phyloP scores from a whole-genome alignment of 208 protist genomes.

The Trypanosoma grayi region DNA sequence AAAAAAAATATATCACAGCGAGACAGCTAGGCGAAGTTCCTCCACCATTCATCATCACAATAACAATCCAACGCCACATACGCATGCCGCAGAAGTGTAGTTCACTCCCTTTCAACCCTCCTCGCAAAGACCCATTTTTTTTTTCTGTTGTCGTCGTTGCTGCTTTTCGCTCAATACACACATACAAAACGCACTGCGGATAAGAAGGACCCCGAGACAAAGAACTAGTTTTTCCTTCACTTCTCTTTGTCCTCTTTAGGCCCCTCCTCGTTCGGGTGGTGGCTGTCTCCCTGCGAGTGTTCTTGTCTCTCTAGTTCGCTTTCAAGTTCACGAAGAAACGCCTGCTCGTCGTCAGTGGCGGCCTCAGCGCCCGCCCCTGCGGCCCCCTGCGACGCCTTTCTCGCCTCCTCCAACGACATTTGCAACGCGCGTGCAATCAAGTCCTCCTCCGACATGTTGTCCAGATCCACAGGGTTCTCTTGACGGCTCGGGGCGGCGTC shows the following conservation, averaged over 20 bases:
- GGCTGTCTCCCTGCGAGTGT: neutral
- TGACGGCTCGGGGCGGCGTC: neutral
- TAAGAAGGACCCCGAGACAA: too few relatives aligned
- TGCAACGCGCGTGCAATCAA: slow-evolving; percentile 72
- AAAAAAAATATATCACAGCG: too few relatives aligned
- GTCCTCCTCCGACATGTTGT: slow-evolving; percentile 84
- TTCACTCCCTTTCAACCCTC: too few relatives aligned
- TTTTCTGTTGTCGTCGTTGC: slow-evolving; percentile 6
- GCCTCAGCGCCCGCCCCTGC: too few relatives aligned
- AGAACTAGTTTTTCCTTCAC: slow-evolving; percentile 14
- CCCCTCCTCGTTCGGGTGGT: slow-evolving; percentile 3
- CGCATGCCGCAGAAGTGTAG: too few relatives aligned
- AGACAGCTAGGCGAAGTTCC: too few relatives aligned
- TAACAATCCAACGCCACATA: too few relatives aligned
- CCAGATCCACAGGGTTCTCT: slow-evolving; percentile 28
- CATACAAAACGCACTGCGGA: too few relatives aligned
- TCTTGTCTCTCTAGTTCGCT: slow-evolving; percentile 4
- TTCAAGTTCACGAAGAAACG: slow-evolving; percentile 8
- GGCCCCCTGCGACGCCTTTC: neutral
- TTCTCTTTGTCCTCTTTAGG: slow-evolving; percentile 30
- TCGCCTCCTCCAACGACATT: slow-evolving; percentile 73
- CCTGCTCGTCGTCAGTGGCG: neutral
- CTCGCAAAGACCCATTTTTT: too few relatives aligned
- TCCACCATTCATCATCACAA: too few relatives aligned
- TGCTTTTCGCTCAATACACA: neutral